Evolutionary conservation across 2,329 filamentous ascomycete species (phyloP).

Genomic region (Botrytis porri): DNA sequence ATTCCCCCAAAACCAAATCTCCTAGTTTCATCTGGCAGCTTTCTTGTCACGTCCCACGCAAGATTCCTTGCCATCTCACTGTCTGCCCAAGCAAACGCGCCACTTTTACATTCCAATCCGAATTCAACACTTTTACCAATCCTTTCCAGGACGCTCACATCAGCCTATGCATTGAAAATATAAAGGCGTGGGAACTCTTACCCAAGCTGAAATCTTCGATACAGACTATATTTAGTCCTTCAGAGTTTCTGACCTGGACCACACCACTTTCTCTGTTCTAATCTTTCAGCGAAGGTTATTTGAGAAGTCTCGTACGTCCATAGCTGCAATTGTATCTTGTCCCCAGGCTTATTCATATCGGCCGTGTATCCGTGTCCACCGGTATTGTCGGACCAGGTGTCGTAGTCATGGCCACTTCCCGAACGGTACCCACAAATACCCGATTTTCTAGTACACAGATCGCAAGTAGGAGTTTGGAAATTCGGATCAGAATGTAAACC

Average conservation of each 20-base stretch:
- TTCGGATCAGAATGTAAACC: not conserved
- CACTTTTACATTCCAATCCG: not conserved
- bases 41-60: not conserved
- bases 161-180: not conserved
- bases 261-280: conserved; percentile 16
- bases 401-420: not conserved
- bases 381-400: conserved; percentile 1
- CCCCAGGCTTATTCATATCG: not conserved
- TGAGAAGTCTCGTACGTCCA: conserved; percentile 11
- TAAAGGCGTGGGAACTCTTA: not conserved
- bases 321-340: conserved; percentile 3
- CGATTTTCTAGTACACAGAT: not conserved
- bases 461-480: not conserved
- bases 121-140: not conserved
- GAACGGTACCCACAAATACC: not conserved
- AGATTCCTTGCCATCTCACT: not conserved
- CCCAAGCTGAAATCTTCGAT: not conserved
- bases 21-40: not conserved
- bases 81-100: not conserved
- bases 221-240: not conserved
- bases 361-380: conserved; percentile 10
- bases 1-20: not conserved
- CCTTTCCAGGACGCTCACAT: not conserved
- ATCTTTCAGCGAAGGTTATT: conserved; percentile 9
- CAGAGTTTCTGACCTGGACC: not conserved